phyloP scores from a whole-genome alignment of 2,329 filamentous ascomycete species.

The Xylariomycetidae sp. region DNA sequence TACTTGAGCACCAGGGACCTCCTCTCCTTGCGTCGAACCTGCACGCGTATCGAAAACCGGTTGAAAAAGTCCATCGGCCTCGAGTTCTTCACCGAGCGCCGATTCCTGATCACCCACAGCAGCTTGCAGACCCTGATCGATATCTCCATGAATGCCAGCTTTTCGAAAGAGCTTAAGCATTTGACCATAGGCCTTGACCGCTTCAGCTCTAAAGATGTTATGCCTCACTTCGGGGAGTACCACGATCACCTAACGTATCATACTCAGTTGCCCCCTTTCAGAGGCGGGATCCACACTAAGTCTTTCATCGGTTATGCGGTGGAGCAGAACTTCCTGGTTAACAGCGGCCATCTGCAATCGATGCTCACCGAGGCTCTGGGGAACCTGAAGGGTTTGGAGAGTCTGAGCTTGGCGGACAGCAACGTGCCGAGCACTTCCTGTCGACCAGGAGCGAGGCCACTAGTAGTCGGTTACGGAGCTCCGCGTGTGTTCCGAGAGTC shows the following conservation, averaged over 20 bases:
- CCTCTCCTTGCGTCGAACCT: slow-evolving; percentile 17
- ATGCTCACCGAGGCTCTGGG: slow-evolving; percentile 15
- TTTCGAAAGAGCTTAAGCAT: slow-evolving; percentile 13
- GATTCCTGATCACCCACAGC: slow-evolving; percentile 18
- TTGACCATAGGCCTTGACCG: slow-evolving; percentile 21
- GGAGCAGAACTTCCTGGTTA: slow-evolving; percentile 19
- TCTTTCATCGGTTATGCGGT: slow-evolving; percentile 12
- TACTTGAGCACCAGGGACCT: slow-evolving; percentile 13
- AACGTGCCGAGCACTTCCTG: slow-evolving; percentile 2
- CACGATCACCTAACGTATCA: slow-evolving; percentile 6
- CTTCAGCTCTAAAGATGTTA: slow-evolving; percentile 12
- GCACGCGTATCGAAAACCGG: slow-evolving; percentile 12
- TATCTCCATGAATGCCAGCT: slow-evolving; percentile 13
- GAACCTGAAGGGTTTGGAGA: slow-evolving; percentile 12
- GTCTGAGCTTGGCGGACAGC: slow-evolving; percentile 15
- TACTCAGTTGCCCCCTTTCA: slow-evolving; percentile 3
- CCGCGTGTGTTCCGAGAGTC: slow-evolving; percentile 11
- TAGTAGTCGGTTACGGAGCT: slow-evolving; percentile 15
- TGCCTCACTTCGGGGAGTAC: slow-evolving; percentile 8
- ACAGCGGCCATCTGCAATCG: slow-evolving; percentile 15
- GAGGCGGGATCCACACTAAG: slow-evolving; percentile 10
- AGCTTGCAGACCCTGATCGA: slow-evolving; percentile 16
- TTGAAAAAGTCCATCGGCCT: slow-evolving; percentile 15
- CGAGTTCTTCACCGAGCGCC: slow-evolving; percentile 19
- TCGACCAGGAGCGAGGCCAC: slow-evolving; percentile 7